These are phyloP conservation scores for Pistacia vera DNA, from an alignment of 345 rosid genomes.

Conservation along the genomic window DNA sequence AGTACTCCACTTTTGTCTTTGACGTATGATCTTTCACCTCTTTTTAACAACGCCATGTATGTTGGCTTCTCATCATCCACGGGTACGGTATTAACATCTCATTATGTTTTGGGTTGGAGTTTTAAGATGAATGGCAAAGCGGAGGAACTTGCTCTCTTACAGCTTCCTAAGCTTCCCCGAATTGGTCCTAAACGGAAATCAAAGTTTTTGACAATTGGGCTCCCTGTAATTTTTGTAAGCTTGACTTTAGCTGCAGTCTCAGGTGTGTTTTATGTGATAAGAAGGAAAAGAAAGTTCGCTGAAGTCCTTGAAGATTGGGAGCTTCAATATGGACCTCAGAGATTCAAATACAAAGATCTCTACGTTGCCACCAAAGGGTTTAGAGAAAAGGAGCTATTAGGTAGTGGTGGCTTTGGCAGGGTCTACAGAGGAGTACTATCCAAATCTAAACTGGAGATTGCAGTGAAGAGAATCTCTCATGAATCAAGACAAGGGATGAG, in stretches of 20 bases:
- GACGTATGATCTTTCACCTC: constrained; percentile 40
- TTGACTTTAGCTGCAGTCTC: constrained; percentile 26
- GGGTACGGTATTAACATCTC: constrained; percentile 40
- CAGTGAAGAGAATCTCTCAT: constrained; percentile 66
- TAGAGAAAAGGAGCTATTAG: constrained; percentile 55
- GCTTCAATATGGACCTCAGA: constrained; percentile 54
- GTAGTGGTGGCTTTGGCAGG: constrained; percentile 65
- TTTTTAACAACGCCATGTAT: constrained; percentile 40
- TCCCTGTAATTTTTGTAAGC: constrained; percentile 41
- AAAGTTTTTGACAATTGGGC: constrained; percentile 43
- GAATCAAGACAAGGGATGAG: constrained; percentile 65
- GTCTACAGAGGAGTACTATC: constrained; percentile 65
- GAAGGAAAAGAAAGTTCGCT: constrained; percentile 57
- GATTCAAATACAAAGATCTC: constrained; percentile 66
- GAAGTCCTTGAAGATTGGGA: constrained; percentile 84
- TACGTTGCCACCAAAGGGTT: constrained; percentile 70
- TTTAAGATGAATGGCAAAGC: constrained; percentile 50
- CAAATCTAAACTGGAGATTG: constrained; percentile 44
- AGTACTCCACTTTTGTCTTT: constrained; percentile 42
- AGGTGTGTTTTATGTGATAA: constrained; percentile 23
- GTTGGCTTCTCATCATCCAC: constrained; percentile 79
- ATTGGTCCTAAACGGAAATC: constrained; percentile 32
- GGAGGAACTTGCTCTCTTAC: constrained; percentile 39
- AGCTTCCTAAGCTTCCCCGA: constrained; percentile 66
- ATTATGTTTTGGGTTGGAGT: constrained; percentile 76